Percentiles rank a stretch among this genome's conserved stretches.
These are phyloP conservation scores for Melaleuca alternifolia DNA, from an alignment of 345 rosid genomes.

Conservation along the genomic window DNA sequence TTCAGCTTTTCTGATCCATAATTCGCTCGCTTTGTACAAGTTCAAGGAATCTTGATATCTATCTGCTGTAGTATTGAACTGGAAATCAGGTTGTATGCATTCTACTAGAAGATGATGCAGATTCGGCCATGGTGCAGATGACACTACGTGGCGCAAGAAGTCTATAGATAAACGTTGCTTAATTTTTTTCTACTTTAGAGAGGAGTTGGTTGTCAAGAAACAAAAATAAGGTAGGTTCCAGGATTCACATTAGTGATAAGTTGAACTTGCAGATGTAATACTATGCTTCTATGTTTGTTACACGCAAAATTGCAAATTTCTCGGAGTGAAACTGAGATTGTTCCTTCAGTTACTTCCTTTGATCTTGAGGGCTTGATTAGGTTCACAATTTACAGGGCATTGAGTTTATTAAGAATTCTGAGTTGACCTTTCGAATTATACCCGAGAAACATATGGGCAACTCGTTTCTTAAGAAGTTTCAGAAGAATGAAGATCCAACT, in stretches of 20 bases:
- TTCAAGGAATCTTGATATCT: not conserved
- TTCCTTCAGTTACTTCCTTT: not conserved
- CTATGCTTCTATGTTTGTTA: not conserved
- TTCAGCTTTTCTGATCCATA: not conserved
- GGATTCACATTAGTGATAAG: not conserved
- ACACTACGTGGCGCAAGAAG: not conserved
- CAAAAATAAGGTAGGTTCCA: not conserved
- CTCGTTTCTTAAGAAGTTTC: not conserved
- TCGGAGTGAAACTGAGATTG: not conserved
- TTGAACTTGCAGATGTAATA: not conserved
- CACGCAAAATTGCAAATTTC: not conserved
- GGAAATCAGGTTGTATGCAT: not conserved
- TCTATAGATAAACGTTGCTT: not conserved
- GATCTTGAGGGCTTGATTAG: not conserved
- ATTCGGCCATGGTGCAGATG: not conserved
- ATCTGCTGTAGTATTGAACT: not conserved
- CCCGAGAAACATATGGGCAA: not conserved
- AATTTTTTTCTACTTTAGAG: not conserved
- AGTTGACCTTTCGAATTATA: not conserved
- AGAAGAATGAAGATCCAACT: not conserved
- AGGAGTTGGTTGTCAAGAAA: not conserved
- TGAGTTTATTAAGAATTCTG: not conserved
- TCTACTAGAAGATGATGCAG: not conserved
- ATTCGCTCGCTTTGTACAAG: not conserved
- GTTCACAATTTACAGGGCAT: not conserved